Base-by-base conservation (phyloP, 1,284 basidiomycete species). In the Paramarasmius palmivorus region DNA sequence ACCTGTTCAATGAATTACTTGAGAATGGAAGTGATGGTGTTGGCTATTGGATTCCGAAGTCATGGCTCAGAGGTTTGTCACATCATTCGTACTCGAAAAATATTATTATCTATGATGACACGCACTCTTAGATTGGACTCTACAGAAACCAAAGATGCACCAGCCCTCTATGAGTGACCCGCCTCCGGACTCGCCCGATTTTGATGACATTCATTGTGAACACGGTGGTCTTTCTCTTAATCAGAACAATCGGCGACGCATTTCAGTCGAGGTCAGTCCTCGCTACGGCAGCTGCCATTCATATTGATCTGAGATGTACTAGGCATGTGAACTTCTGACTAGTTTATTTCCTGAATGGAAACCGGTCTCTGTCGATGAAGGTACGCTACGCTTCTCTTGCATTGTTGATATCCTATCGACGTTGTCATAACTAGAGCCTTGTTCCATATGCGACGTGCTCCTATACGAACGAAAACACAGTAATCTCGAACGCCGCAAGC, bases 21-120 rank as follows among this genome's bases (percentile, higher is more conserved):
- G 70, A 75, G 34, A 66, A 73, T 4, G 71, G 71, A 19, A 72
- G 73, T 17, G 75, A 76, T 48, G 69, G 70, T 26, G 59, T 63
- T n/a, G 80, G 81, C 10, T 85, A 76, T 63, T 90, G 86, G 85
- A 82, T 92, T 61, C 92, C 91, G 1, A 90, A 86, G 62, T 65
- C 70, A 10, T 93, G 91, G 91, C 64, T 90, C 3, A 87, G 79
- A 78, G 90, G 90, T 88, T 58, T 25, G 61, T 56, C 25, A 48
- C 42, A 47, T 23, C 50, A 38, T 20, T 47, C 35, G 49, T 35
- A 44, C 6, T 36, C 44, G 22, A 20, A 42, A 8, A 38, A 35
- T 12, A 49, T 47, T 32, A 19, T 32, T 20, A 35, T 9, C n/a
- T 15, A 35, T 17, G 50, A 48, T 58, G n/a, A n/a, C n/a, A n/a